A percentile compares a stretch with the other conserved stretches of the same genome.
phyloP scores from a whole-genome alignment of 2,329 filamentous ascomycete species.

The Cryphonectria nitschkei region DNA sequence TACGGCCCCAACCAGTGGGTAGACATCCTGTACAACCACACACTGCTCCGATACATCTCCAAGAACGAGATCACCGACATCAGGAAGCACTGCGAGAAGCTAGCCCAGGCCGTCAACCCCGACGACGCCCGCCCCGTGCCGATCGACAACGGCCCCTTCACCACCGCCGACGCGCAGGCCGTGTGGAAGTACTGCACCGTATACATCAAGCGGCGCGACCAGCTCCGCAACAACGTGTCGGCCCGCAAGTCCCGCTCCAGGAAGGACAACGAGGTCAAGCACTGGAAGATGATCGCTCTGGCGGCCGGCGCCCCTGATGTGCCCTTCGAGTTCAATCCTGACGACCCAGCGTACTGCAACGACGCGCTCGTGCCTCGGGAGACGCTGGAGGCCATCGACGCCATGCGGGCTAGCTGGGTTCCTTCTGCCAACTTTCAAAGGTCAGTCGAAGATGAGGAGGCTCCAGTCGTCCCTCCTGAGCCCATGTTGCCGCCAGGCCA shows the following conservation, averaged over 20 bases:
- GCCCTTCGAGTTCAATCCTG: conserved; percentile 12
- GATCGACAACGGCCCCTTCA: conserved; percentile 6
- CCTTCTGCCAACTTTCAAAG: not conserved
- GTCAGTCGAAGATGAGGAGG: not conserved
- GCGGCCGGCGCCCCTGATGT: conserved; percentile 17
- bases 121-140: not conserved
- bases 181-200: conserved; percentile 28
- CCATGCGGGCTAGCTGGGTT: not conserved
- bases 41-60: conserved; percentile 16
- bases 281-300: conserved; percentile 25
- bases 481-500: not conserved
- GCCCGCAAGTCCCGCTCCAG: conserved; percentile 18
- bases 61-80: conserved; percentile 27
- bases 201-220: conserved; percentile 26
- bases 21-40: conserved; percentile 15
- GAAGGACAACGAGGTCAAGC: conserved; percentile 24
- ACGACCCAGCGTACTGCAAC: not conserved
- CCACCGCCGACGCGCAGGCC: conserved; percentile 19
- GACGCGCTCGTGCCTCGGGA: not conserved
- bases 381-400: conserved; percentile 4
- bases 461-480: not conserved
- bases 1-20: conserved; percentile 26
- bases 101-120: not conserved
- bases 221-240: conserved; percentile 27
- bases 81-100: conserved; percentile 25